A percentile compares a stretch with the other conserved stretches of the same genome.
Conservation (phyloP, 768 basidiomycete genomes). For the Suillus subluteus region DNA sequence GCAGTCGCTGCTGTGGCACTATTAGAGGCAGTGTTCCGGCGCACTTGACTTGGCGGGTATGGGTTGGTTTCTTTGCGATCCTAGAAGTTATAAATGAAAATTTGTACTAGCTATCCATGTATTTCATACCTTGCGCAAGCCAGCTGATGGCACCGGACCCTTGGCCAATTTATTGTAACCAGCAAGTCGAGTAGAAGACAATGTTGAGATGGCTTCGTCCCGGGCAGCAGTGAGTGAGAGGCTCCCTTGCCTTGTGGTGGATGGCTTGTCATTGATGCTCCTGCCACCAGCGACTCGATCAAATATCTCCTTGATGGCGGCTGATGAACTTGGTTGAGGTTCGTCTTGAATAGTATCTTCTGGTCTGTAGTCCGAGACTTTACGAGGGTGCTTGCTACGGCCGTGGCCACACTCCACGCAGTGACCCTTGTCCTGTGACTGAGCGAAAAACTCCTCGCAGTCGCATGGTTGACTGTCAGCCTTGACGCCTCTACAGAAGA, state of each 20-base stretch:
- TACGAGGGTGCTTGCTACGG: not conserved
- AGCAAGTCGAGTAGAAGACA: not conserved
- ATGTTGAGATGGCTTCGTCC: not conserved
- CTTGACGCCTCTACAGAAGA: not conserved
- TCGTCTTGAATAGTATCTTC: not conserved
- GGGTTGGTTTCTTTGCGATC: not conserved
- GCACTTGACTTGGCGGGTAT: not conserved
- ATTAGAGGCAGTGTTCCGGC: not conserved
- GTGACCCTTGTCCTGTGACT: not conserved
- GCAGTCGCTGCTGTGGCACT: not conserved
- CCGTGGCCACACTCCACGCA: not conserved
- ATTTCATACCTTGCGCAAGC: not conserved
- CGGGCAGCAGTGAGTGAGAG: not conserved
- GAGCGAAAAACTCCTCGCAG: not conserved
- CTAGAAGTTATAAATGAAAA: not conserved
- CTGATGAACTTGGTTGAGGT: not conserved
- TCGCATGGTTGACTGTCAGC: not conserved
- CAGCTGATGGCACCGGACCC: conserved; percentile 1
- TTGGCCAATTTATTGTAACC: conserved; percentile 5
- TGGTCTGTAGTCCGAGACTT: not conserved
- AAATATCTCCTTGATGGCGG: not conserved
- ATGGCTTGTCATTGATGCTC: not conserved
- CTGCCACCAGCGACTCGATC: not conserved
- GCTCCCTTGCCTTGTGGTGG: not conserved
- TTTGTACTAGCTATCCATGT: not conserved